These are phyloP conservation scores for Russula griseocarnosa DNA, from an alignment of 768 basidiomycete species.

Conservation along the genomic window DNA sequence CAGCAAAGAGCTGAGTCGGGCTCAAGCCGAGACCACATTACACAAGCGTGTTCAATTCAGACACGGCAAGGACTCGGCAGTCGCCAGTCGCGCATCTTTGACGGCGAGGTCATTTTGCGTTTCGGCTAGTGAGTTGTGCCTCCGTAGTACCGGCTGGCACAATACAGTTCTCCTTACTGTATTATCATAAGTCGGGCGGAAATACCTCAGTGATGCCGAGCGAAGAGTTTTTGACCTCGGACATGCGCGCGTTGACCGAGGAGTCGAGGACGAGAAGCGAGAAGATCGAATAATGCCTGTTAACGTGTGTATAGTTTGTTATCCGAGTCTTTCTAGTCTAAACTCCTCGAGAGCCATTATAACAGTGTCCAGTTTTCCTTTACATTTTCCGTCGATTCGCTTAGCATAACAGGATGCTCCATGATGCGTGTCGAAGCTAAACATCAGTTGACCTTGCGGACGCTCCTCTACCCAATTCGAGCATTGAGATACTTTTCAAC, in stretches of 20 bases:
- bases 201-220: not conserved
- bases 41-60: too few relatives aligned
- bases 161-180: not conserved
- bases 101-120: not conserved
- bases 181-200: not conserved
- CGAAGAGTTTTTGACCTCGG: not conserved
- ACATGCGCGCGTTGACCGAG: not conserved
- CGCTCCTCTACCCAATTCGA: slow-evolving; percentile 10
- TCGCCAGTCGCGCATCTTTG: too few relatives aligned
- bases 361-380: not conserved
- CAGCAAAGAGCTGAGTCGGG: too few relatives aligned
- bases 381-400: not conserved
- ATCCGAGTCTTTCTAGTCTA: not conserved
- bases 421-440: not conserved
- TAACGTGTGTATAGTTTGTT: not conserved
- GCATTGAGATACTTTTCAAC: not conserved
- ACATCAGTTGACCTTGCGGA: slow-evolving; percentile 5
- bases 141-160: not conserved
- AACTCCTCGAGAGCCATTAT: not conserved
- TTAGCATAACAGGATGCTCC: not conserved
- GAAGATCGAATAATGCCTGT: not conserved
- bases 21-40: too few relatives aligned
- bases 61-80: too few relatives aligned
- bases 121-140: not conserved
- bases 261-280: not conserved